Conservation (phyloP, 345 rosid species). For the Syzygium jambos region DNA sequence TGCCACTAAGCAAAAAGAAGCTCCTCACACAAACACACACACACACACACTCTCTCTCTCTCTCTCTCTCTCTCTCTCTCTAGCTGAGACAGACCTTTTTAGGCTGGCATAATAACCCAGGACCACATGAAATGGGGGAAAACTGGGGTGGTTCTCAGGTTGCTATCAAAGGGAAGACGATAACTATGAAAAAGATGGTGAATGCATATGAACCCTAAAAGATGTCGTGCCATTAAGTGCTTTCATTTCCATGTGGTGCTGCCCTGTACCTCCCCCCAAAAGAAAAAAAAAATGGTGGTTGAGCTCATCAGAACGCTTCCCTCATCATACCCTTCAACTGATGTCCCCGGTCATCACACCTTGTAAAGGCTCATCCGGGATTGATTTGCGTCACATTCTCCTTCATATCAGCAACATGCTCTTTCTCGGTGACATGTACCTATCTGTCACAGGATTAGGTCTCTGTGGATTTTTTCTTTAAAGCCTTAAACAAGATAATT, state of each 20-base stretch:
- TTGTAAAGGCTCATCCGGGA: neutral
- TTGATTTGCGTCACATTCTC: neutral
- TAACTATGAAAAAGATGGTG: slow-evolving; percentile 33
- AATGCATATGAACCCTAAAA: slow-evolving; percentile 1
- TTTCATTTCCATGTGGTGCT: neutral
- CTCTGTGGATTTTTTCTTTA: neutral
- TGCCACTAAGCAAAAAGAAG: slow-evolving; percentile 13
- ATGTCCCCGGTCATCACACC: neutral
- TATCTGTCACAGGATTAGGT: neutral
- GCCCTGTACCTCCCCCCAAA: neutral
- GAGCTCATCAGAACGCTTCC: neutral
- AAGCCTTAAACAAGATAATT: neutral
- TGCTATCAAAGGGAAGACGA: slow-evolving; percentile 57
- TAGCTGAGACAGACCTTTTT: slow-evolving; percentile 21
- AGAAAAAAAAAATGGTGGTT: neutral
- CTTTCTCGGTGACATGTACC: neutral
- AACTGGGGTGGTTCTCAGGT: slow-evolving; percentile 48
- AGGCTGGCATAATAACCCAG: slow-evolving; percentile 48
- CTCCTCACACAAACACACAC: neutral
- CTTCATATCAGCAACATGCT: neutral
- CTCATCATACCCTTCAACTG: neutral
- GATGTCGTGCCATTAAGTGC: neutral
- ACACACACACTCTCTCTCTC: neutral
- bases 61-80: slow-evolving; percentile 15
- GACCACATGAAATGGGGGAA: slow-evolving; percentile 56